phyloP scores from a whole-genome alignment of 1,284 basidiomycete species.

The Moesziomyces sp. region DNA sequence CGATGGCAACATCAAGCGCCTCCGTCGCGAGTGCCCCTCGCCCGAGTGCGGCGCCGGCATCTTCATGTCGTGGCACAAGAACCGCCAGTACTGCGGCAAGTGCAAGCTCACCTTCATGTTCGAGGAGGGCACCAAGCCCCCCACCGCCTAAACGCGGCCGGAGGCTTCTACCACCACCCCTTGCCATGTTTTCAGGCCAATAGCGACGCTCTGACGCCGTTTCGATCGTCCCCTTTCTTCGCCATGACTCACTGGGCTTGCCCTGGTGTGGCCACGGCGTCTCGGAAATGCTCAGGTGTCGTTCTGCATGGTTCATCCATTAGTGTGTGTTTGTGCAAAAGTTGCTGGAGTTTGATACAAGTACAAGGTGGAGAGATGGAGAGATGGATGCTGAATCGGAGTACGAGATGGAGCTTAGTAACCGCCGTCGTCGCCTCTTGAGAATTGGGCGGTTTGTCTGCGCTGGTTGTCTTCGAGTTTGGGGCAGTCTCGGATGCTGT shows the following conservation, averaged over 20 bases:
- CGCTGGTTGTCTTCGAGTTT: constrained; percentile 94
- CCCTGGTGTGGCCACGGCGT: too few species aligned
- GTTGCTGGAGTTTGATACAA: constrained; percentile 7
- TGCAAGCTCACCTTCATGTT: constrained; percentile 68
- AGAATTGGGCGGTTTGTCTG: constrained; percentile 44
- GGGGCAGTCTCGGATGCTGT: constrained; percentile 91
- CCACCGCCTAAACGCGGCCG: constrained; percentile 45
- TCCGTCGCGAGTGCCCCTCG: constrained; percentile 91
- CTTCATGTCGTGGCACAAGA: constrained; percentile 67
- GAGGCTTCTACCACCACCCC: background rate
- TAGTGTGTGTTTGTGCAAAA: constrained; percentile 1
- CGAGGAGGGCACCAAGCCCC: constrained; percentile 65
- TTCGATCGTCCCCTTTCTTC: constrained; percentile 5
- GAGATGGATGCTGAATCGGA: background rate
- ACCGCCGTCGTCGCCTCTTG: constrained; percentile 38
- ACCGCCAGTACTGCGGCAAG: constrained; percentile 68
- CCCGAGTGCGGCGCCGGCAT: constrained; percentile 66
- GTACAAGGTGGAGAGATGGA: constrained; percentile 5
- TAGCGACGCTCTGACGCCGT: constrained; percentile 19
- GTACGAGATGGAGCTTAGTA: constrained; percentile 8
- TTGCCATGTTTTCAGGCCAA: constrained; percentile 31
- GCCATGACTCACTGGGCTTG: background rate
- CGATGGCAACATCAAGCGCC: constrained; percentile 98
- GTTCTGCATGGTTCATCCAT: constrained; percentile 38
- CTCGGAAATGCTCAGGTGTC: constrained; percentile 29